Evolutionary conservation across 2,329 filamentous ascomycete species (phyloP), one percentile per base, ranked within the genome.

Genomic region (Fusarium fujikuroi): DNA sequence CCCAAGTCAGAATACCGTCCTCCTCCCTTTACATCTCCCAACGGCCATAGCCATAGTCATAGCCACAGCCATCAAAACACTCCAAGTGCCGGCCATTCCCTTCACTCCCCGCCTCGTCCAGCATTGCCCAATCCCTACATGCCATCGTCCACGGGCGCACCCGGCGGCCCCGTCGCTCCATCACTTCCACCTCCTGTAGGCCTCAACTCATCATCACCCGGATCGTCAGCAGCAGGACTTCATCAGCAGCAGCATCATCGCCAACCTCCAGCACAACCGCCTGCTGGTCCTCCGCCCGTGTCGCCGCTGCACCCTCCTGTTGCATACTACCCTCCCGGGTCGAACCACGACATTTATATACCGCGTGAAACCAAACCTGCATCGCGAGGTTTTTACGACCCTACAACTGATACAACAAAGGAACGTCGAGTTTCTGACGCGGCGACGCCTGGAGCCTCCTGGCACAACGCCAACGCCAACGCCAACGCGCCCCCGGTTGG

Each of bases 311-410:
- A 85, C 71, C 81, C 83, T 59, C 82, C 84, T 37, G 78, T 81
- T 60, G 80, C 81, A 63, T 86, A 86, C 72, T 86, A 85, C 65
- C 78, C 67, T 62, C 77, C 61, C 47, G 57, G 80, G 72, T 71
- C 81, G 66, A 68, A 71, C 32, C 52, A 69, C 63, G 77, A 78
- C 66, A 62, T 73, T 67, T 81, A 82, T 68, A n/a, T 78, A 79
- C 63, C 77, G 52, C 84, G 81, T 78, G 83, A 83, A 60, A 60
- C 58, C 23, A 84, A 84, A 77, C 76, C 82, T 60, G 78, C 80
- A 21, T 79, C 81, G 63, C 81, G 85, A 76, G 84, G 84, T 79
- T 87, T 87, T 80, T 89, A 89, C 81, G 87, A 89, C 75, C 87
- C 87, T 21, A 85, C 85, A 47, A 87, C 85, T 47, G 87, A 89